Evolutionary conservation across 2,329 filamentous ascomycete genomes (phyloP).

Genomic region (Cladosporium austrohemisphaericum): DNA sequence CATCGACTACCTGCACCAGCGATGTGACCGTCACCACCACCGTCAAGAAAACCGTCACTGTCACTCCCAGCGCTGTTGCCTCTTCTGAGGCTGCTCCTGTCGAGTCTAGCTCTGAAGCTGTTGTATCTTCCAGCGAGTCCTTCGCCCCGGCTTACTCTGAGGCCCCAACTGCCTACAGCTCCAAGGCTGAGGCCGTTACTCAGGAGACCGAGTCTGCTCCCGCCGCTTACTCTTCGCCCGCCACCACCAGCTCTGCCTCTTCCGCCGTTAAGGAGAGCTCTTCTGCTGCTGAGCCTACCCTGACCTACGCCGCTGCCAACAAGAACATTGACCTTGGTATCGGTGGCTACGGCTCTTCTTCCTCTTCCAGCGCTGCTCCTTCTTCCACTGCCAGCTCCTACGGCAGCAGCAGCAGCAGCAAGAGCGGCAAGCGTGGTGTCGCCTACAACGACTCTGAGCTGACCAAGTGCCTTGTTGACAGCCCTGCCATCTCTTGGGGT

Average conservation of each 20-base stretch:
- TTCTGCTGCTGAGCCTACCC: slow-evolving; percentile 6
- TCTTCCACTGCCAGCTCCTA: slow-evolving; percentile 17
- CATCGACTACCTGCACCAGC: slow-evolving; percentile 23
- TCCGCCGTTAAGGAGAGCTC: slow-evolving; percentile 5
- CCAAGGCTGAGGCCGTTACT: slow-evolving; percentile 10
- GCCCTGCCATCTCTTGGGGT: slow-evolving; percentile 53
- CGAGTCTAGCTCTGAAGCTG: no score
- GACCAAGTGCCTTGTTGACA: slow-evolving; percentile 48
- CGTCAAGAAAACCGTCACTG: slow-evolving; percentile 39
- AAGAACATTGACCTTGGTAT: slow-evolving; percentile 7
- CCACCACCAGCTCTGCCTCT: slow-evolving; percentile 7
- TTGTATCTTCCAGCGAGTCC: slow-evolving; percentile 1
- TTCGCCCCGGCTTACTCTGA: slow-evolving; percentile 13
- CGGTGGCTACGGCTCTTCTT: slow-evolving; percentile 2
- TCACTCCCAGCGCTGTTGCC: slow-evolving; percentile 15
- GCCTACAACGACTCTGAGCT: slow-evolving; percentile 61
- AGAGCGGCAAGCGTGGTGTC: slow-evolving; percentile 60
- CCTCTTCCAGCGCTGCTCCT: slow-evolving; percentile 12
- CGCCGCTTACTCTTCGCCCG: slow-evolving; percentile 6
- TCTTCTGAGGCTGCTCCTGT: slow-evolving; percentile 17
- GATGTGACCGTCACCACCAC: slow-evolving; percentile 40
- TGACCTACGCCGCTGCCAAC: slow-evolving; percentile 10
- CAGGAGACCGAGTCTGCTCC: not conserved
- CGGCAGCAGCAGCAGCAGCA: slow-evolving; percentile 19
- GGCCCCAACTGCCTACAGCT: slow-evolving; percentile 12